These are phyloP conservation scores for Phialocephala sp. DNA, from an alignment of 2,329 filamentous ascomycete genomes.

Conservation along the genomic window DNA sequence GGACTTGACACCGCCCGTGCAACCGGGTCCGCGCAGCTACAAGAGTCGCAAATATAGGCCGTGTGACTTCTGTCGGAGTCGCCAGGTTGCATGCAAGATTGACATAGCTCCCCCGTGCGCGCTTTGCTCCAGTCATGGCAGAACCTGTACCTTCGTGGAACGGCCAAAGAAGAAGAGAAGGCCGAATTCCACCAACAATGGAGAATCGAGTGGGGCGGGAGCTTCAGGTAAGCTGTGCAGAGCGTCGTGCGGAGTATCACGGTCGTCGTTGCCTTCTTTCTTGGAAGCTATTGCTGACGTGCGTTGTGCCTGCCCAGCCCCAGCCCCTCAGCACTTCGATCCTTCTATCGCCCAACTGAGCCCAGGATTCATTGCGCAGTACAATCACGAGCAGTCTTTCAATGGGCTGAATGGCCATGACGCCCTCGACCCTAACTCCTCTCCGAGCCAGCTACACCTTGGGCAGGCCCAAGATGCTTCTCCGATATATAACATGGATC, in stretches of 20 bases:
- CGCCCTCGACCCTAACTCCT: slow-evolving; percentile 30
- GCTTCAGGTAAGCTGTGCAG: slow-evolving; percentile 31
- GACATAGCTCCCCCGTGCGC: slow-evolving; percentile 50
- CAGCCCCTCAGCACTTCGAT: slow-evolving; percentile 36
- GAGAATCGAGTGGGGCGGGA: slow-evolving; percentile 29
- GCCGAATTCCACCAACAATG: slow-evolving; percentile 36
- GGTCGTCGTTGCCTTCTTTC: too few relatives aligned
- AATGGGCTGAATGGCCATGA: slow-evolving; percentile 36
- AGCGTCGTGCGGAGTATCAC: background rate
- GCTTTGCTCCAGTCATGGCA: slow-evolving; percentile 49
- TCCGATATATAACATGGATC: slow-evolving; percentile 38
- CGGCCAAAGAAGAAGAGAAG: slow-evolving; percentile 43
- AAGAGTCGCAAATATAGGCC: slow-evolving; percentile 46
- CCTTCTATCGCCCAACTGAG: slow-evolving; percentile 35
- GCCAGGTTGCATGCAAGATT: slow-evolving; percentile 53
- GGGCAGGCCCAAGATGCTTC: slow-evolving; percentile 36
- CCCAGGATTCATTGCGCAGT: slow-evolving; percentile 39
- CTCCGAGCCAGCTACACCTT: slow-evolving; percentile 35
- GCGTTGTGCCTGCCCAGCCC: slow-evolving; percentile 23
- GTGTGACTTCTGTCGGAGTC: slow-evolving; percentile 53
- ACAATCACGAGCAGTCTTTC: slow-evolving; percentile 36
- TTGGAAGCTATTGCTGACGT: background rate
- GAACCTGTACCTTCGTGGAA: slow-evolving; percentile 53
- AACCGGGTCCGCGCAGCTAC: slow-evolving; percentile 42
- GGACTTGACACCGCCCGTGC: slow-evolving; percentile 33